Conservation (phyloP, 2,329 filamentous ascomycete species). For the Fusarium illudens region DNA sequence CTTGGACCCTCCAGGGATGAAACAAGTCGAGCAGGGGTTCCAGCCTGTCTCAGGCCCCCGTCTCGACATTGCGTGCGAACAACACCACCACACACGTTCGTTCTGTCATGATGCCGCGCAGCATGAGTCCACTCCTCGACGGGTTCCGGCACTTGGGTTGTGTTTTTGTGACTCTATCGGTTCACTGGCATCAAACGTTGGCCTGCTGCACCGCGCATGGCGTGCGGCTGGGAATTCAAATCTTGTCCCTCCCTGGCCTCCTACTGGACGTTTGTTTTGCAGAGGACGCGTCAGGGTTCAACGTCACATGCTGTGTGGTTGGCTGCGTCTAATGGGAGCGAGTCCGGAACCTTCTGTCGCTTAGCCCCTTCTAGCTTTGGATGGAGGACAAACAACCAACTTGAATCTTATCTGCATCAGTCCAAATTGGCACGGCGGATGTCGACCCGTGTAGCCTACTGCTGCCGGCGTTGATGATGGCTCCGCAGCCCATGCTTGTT, state of each 20-base stretch:
- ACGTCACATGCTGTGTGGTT: conserved; percentile 24
- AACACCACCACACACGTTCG: neutral
- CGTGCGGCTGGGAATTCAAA: neutral
- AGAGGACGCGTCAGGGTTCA: conserved; percentile 25
- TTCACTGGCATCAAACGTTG: neutral
- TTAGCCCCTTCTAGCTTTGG: conserved; percentile 15
- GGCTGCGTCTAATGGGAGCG: neutral
- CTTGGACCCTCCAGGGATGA: conserved; percentile 22
- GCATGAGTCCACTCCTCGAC: neutral
- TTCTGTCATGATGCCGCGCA: neutral
- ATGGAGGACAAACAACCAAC: conserved; percentile 13
- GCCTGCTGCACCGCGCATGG: neutral
- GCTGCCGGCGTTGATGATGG: conserved; percentile 2
- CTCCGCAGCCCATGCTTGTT: neutral
- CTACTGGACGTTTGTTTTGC: conserved; percentile 6
- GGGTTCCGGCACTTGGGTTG: neutral
- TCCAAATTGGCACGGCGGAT: conserved; percentile 9
- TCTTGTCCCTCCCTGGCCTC: neutral
- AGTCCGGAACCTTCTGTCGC: conserved; percentile 2
- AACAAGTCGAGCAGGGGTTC: conserved; percentile 35
- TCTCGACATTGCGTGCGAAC: neutral
- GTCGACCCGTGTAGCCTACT: conserved; percentile 4
- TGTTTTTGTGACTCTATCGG: neutral
- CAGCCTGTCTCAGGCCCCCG: conserved; percentile 5
- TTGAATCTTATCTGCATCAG: conserved; percentile 21